Evolutionary conservation across 345 rosid species (phyloP), one percentile per base, ranked within the genome.

Genomic region (Abelmoschus esculentus): DNA sequence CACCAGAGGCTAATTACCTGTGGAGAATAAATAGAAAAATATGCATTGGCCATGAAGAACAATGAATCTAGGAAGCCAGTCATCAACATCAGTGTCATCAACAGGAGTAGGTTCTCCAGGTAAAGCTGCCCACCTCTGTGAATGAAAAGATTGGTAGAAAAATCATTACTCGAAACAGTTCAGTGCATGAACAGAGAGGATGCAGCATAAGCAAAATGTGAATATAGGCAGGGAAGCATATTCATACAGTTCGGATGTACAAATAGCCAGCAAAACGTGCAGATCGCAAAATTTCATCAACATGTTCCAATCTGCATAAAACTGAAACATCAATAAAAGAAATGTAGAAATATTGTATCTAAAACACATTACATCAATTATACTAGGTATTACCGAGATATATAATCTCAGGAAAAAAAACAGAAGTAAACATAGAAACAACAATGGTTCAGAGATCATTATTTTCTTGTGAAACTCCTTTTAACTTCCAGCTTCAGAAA

Each of bases 61-160:
- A 67, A 87, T 83, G 22, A 95, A 95, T 32, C 99, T 87, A 40
- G 97, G 97, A 78, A 93, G 97, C 98, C 98, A 93, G 73, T 93
- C 98, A 62, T 93, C 97, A 53, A 93, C 96, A 19, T 95, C 99
- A 4, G 81, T 69, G 82, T 95, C 99, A 63, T 95, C 99, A 73
- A 91, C 26, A 5, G 96, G 96, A 19, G 93, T 89, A 71, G 91
- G 96, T 77, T 95, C 99, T 75, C 97, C 99, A 0, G 96, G 99
- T 29, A 95, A 83, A 68, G 99, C 96, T 70, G 86, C 81, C 97
- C 99, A 95, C 76, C 99, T 88, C 99, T 95, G 72, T 50, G 34
- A 62, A 69, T n/a, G 54, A 32, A 67, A 38, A 56, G 10, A 26
- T 50, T 32, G 9, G 12, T 15, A 61, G 34, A 71, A 66, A 69